Percentiles rank a stretch among this genome's conserved stretches.
Conservation (phyloP, 441 rosid species). For the Viola pubescens region DNA sequence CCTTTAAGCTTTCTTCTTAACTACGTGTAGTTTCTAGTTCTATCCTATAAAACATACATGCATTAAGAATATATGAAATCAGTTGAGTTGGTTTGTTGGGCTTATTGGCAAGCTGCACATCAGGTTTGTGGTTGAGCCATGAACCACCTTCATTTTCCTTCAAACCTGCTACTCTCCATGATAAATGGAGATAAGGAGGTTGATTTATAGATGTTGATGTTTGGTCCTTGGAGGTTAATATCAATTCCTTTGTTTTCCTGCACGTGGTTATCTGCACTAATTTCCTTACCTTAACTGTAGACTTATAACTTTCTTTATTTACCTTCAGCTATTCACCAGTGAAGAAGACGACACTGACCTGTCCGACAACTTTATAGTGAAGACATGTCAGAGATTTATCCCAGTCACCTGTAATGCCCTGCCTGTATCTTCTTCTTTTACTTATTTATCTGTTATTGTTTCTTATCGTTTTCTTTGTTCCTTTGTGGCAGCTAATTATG, state of each 20-base stretch:
- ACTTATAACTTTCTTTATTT: slow-evolving; percentile 11
- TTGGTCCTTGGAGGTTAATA: slow-evolving; percentile 1
- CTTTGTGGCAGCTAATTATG: slow-evolving; percentile 52
- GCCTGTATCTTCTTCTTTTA: slow-evolving; percentile 8
- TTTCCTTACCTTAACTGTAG: slow-evolving; percentile 9
- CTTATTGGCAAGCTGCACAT: not conserved
- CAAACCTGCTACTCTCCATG: not conserved
- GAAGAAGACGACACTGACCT: slow-evolving; percentile 80
- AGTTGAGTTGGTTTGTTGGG: slow-evolving; percentile 1
- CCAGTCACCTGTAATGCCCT: slow-evolving; percentile 72
- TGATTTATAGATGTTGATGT: not conserved
- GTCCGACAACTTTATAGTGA: slow-evolving; percentile 77
- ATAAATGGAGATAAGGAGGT: not conserved
- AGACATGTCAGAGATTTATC: slow-evolving; percentile 86
- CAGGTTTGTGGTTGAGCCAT: slow-evolving; percentile 8
- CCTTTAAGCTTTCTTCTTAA: not conserved
- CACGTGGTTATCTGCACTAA: slow-evolving; percentile 5
- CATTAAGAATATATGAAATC: not conserved
- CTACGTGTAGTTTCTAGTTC: not conserved
- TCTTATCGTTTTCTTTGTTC: slow-evolving; percentile 1
- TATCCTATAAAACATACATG: not conserved
- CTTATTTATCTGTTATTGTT: slow-evolving; percentile 7
- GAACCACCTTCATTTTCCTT: slow-evolving; percentile 7
- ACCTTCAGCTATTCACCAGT: slow-evolving; percentile 54
- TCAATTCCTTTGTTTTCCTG: slow-evolving; percentile 1